phyloP scores from a whole-genome alignment of 345 rosid genomes.

The Populus ilicifolia region DNA sequence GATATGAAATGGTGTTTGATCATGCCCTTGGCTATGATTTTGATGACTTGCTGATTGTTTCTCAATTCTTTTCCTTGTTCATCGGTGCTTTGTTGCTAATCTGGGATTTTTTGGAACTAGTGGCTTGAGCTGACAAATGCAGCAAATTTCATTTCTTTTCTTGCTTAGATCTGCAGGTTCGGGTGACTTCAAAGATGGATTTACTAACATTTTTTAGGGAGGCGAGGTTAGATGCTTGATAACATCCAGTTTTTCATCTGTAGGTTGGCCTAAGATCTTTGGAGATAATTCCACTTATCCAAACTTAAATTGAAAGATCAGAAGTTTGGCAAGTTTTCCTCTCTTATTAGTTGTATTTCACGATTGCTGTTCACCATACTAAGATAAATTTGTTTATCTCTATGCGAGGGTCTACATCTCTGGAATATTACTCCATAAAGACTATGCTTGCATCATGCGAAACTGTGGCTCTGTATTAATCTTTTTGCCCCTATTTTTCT shows the following conservation, averaged over 20 bases:
- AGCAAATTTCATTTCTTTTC: slow-evolving; percentile 1
- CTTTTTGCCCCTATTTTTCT: background rate
- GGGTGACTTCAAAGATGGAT: slow-evolving; percentile 8
- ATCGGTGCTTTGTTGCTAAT: slow-evolving; percentile 7
- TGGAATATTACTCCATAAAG: background rate
- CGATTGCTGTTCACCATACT: background rate
- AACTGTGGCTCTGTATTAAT: background rate
- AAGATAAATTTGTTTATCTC: background rate
- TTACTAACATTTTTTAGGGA: slow-evolving; percentile 16
- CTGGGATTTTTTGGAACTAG: slow-evolving; percentile 3
- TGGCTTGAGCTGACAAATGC: slow-evolving; percentile 3
- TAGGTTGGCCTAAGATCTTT: slow-evolving; percentile 1
- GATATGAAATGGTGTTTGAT: background rate
- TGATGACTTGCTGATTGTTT: background rate
- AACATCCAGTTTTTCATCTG: slow-evolving; percentile 4
- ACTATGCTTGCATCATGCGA: background rate
- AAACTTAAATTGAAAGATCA: background rate
- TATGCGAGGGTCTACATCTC: background rate
- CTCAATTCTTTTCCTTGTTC: background rate
- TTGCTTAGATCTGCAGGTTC: slow-evolving; percentile 13
- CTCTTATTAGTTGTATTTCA: background rate
- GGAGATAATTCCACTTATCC: slow-evolving; percentile 8
- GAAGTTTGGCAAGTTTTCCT: background rate
- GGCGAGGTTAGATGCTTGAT: slow-evolving; percentile 9
- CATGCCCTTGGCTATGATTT: background rate